Evolutionary conservation across 2,329 filamentous ascomycete species (phyloP), one percentile per base, ranked within the genome.

Genomic region (Colletotrichum chrysophilum): DNA sequence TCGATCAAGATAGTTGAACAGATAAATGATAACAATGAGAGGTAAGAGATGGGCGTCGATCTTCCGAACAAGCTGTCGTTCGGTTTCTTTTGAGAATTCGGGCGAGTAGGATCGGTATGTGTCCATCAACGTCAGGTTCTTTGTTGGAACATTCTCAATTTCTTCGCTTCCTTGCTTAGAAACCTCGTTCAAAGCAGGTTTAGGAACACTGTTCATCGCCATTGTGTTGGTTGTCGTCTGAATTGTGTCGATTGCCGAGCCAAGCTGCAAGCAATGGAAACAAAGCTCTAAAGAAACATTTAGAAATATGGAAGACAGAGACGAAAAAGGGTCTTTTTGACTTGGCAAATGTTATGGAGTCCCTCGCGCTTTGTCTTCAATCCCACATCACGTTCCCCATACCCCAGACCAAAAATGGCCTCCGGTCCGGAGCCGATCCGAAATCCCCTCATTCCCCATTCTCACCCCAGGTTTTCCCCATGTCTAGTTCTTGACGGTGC

Each of bases 11-110:
- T 74, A 70, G 67, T 74, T 74, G 61, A 93, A 83, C 1, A 92
- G 82, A 77, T 91, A 70, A 26, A 74, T 70, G 80, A 86, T 43
- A 83, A 93, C 86, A 92, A 95, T 75, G 89, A 82, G 84, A 5
- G 88, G 88, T 16, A 85, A 70, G 14, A 85, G 71, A 43, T 76
- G 81, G 26, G 88, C 77, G 12, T 87, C 83, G 79, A 89, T 84
- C 77, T 84, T 84, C 48, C 83, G 80, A 21, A 84, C 79, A 5
- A 84, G 80, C 21, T 78, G 79, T 66, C 79, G 80, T 70, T 84
- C 83, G 69, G 24, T 30, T n/a, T 64, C 58, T 0, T 26, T 55
- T 30, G 66, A 60, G 21, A 68, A 38, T 13, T 43, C 32, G 16
- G 43, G 43, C 4, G 43, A 55, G 24, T 68, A 60, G n/a, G 52